These are phyloP conservation scores for Paulownia fortunei DNA, from an alignment of 257 asterid genomes.

Conservation along the genomic window DNA sequence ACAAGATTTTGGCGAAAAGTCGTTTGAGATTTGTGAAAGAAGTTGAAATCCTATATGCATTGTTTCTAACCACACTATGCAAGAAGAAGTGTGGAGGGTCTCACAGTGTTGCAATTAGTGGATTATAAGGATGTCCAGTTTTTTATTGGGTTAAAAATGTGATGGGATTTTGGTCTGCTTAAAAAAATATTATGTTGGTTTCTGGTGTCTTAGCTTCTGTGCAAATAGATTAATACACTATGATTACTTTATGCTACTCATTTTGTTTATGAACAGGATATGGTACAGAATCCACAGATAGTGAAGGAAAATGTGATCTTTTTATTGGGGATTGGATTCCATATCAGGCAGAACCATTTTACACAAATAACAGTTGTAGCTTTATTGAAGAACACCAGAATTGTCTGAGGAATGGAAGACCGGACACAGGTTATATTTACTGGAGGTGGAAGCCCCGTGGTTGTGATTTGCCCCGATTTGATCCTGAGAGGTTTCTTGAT, in stretches of 20 bases:
- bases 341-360: conserved; percentile 54
- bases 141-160: neutral
- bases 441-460: conserved; percentile 90
- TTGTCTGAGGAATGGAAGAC: conserved; percentile 77
- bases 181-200: neutral
- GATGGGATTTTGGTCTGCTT: conserved; percentile 9
- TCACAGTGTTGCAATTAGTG: neutral
- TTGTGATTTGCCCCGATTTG: conserved; percentile 64
- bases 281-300: conserved; percentile 27
- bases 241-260: neutral
- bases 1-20: neutral
- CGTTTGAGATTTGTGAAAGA: conserved; percentile 11
- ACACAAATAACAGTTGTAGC: conserved; percentile 69
- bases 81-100: neutral
- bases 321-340: conserved; percentile 83
- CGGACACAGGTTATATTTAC: conserved; percentile 66
- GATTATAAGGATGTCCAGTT: neutral
- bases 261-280: neutral
- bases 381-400: conserved; percentile 70
- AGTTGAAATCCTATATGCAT: neutral
- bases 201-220: neutral
- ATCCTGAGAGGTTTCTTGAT: conserved; percentile 65
- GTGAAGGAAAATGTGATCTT: conserved; percentile 58
- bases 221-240: neutral
- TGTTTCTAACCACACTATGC: neutral